phyloP scores from a whole-genome alignment of 2,329 filamentous ascomycete species.

The Pyrenochaeta sp. region DNA sequence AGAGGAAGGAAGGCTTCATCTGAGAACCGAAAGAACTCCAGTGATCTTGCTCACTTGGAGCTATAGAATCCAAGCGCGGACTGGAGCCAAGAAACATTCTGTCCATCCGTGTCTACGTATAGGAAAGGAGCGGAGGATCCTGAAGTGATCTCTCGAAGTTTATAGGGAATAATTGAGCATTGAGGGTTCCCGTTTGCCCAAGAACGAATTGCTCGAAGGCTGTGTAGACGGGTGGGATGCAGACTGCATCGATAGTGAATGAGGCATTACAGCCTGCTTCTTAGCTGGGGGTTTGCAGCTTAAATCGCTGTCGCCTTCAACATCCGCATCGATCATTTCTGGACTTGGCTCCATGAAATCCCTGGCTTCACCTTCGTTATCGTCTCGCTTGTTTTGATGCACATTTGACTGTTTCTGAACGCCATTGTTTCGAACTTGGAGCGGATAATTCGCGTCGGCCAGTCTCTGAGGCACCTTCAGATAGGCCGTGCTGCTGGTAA shows the following conservation, averaged over 20 bases:
- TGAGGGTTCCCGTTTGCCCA: not conserved
- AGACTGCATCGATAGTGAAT: not conserved
- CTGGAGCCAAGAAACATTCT: not conserved
- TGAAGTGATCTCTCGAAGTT: not conserved
- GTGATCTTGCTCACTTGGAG: not conserved
- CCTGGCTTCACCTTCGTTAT: not conserved
- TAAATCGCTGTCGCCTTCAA: slow-evolving; percentile 13
- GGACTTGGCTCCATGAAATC: not conserved
- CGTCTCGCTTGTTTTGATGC: not conserved
- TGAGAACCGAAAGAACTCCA: not conserved
- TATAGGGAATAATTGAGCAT: not conserved
- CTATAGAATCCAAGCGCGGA: not conserved
- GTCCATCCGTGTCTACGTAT: not conserved
- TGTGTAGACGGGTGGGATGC: not conserved
- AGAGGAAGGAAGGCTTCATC: not conserved
- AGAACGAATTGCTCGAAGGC: not conserved
- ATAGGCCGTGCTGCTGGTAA: slow-evolving; percentile 29
- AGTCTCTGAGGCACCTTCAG: slow-evolving; percentile 35
- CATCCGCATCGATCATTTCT: slow-evolving; percentile 3
- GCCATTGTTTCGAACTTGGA: not conserved
- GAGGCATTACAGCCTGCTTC: slow-evolving; percentile 7
- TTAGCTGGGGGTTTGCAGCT: slow-evolving; percentile 9
- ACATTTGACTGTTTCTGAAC: not conserved
- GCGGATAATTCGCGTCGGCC: slow-evolving; percentile 15
- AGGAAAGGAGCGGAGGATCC: not conserved